A percentile compares a stretch with the other conserved stretches of the same genome.
Conservation (phyloP, 2,329 filamentous ascomycete genomes). For the Epichloe sp. region DNA sequence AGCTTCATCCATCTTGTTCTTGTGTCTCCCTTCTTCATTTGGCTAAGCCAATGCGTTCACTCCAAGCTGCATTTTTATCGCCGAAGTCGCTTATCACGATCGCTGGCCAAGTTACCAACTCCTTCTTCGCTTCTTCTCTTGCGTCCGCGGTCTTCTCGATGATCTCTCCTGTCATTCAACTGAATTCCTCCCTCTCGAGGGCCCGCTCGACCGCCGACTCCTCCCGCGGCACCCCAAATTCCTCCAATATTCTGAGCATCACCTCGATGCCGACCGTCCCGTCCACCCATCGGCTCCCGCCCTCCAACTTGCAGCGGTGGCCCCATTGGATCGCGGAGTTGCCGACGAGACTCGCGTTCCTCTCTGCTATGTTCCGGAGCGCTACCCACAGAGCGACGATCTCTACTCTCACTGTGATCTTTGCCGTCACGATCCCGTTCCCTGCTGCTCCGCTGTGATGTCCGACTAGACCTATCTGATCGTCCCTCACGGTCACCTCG, state of each 20-base stretch:
- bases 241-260: conserved; percentile 12
- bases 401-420: conserved; percentile 31
- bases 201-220: conserved; percentile 15
- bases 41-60: neutral
- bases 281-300: conserved; percentile 18
- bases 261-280: conserved; percentile 21
- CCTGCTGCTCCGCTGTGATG: conserved; percentile 35
- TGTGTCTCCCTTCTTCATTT: neutral
- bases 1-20: neutral
- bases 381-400: conserved; percentile 25
- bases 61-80: conserved; percentile 19
- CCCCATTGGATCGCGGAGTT: conserved; percentile 17
- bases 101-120: conserved; percentile 22
- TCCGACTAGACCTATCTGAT: conserved; percentile 25
- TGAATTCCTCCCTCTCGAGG: conserved; percentile 19
- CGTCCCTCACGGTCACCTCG: conserved; percentile 30
- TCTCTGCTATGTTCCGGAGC: conserved; percentile 17
- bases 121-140: conserved; percentile 36
- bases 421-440: conserved; percentile 36
- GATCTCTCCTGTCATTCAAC: conserved; percentile 19
- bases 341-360: conserved; percentile 22
- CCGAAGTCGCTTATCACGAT: conserved; percentile 42
- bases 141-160: conserved; percentile 23
- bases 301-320: conserved; percentile 15
- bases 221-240: conserved; percentile 9